Conservation (phyloP, 129 eudicot species). For the Tagetes patula region DNA sequence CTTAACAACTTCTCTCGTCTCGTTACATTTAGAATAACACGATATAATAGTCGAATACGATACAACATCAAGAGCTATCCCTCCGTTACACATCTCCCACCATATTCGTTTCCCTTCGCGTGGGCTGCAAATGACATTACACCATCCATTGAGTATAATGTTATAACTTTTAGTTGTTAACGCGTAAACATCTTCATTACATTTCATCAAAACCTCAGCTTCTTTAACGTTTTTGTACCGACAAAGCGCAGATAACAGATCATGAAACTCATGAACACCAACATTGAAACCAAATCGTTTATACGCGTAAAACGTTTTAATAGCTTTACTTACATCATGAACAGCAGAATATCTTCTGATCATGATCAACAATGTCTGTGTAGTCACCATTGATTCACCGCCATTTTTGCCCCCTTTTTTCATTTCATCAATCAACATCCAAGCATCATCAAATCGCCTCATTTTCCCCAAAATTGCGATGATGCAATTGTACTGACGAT, state of each 20-base stretch:
- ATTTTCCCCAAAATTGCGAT: constrained; percentile 69
- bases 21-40: constrained; percentile 56
- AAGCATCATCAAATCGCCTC: constrained; percentile 71
- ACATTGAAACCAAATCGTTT: constrained; percentile 50
- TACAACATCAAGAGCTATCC: constrained; percentile 52
- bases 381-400: constrained; percentile 49
- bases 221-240: constrained; percentile 83
- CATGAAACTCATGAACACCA: constrained; percentile 61
- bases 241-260: constrained; percentile 74
- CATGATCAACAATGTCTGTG: constrained; percentile 75
- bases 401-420: constrained; percentile 37
- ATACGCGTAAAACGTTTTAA: constrained; percentile 62
- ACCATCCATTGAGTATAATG: constrained; percentile 81
- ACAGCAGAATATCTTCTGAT: constrained; percentile 70
- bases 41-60: constrained; percentile 70
- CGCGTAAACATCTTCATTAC: constrained; percentile 55
- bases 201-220: constrained; percentile 70
- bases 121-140: constrained; percentile 55
- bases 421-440: constrained; percentile 76
- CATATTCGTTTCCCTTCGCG: constrained; percentile 75
- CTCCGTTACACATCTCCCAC: constrained; percentile 68
- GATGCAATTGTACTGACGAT: constrained; percentile 71
- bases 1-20: constrained; percentile 53
- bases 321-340: constrained; percentile 75
- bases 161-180: constrained; percentile 74